Evolutionary conservation across 352 stramenopile genomes (phyloP), one percentile per base, ranked within the genome.

Genomic region (Globisporangium takayamanum): DNA sequence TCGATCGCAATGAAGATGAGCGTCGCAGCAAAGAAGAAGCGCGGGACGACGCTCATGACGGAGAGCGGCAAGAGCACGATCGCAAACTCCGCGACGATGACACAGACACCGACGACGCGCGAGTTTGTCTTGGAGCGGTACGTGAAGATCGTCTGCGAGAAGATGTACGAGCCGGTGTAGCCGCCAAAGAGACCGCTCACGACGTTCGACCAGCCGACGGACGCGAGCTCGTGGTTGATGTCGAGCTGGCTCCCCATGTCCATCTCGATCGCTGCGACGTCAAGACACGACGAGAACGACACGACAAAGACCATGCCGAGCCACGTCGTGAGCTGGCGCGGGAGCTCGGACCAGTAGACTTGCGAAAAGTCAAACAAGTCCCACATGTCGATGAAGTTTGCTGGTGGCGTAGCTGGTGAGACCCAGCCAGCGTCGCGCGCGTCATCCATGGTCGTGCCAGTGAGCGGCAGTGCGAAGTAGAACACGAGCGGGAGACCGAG

Each of bases 121-220:
- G 84, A 94, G 64, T 97, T 92, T 64, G 87, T 88, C 56, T 89
- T 88, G 62, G 92, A 96, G 7, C 91, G 82, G 69, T 94, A 97
- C 22, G 95, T 98, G 72, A 99, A 99, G 62, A 99, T 98, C 20
- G 94, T 99, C 78, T 99, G 97, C 36, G 82, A 97, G 72, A 99
- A 99, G 62, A 99, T 99, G 73, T 99, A 99, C 26, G 85, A 98
- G 8, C 97, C 97, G 12, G 96, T 99, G 77, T 98, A 99, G 50
- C 97, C 97, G 28, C 97, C 96, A 0, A 94, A 84, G 39, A 99
- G 20, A 0, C 97, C 97, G 51, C 86, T 98, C 5, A 99, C 70
- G 15, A 99, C 65, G 74, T 99, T 99, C 37, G 88, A 97, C 67
- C 97, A 93, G 4, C 97, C 97, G 14, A 99, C 95, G 28, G 86